These are phyloP conservation scores for Aspergillus luchuensis DNA, from an alignment of 2,329 filamentous ascomycete genomes.

Conservation along the genomic window DNA sequence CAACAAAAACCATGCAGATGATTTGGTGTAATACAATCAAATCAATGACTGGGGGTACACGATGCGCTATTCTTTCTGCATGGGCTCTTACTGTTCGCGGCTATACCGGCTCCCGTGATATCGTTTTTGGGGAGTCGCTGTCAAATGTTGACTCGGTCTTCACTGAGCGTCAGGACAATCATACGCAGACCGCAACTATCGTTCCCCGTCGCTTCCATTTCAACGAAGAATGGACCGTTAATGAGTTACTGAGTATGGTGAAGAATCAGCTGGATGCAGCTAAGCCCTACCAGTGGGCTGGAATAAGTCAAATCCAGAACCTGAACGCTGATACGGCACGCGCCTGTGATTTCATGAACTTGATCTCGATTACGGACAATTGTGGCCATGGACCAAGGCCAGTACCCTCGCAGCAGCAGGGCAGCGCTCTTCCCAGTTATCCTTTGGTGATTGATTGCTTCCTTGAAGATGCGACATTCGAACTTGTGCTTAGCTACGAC, in stretches of 20 bases:
- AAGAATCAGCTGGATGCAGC: constrained; percentile 58
- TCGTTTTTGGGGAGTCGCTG: constrained; percentile 48
- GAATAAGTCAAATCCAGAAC: constrained; percentile 52
- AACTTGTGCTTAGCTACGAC: constrained; percentile 14
- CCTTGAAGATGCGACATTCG: neutral
- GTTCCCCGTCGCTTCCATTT: constrained; percentile 44
- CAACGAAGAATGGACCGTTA: constrained; percentile 34
- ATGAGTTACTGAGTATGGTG: constrained; percentile 55
- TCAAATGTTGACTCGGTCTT: constrained; percentile 42
- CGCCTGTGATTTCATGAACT: constrained; percentile 46
- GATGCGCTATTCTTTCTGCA: constrained; percentile 42
- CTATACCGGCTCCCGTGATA: constrained; percentile 43
- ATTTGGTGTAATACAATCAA: constrained; percentile 19
- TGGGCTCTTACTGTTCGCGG: constrained; percentile 44
- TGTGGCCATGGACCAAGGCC: constrained; percentile 5
- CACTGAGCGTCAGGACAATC: constrained; percentile 29
- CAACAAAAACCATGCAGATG: constrained; percentile 9
- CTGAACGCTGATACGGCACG: constrained; percentile 49
- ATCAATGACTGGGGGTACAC: neutral
- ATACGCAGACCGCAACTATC: constrained; percentile 43
- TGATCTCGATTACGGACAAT: constrained; percentile 35
- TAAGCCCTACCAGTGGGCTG: constrained; percentile 60
- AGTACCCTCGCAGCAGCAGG: neutral
- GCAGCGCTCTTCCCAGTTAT: neutral
- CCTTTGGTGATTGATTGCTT: constrained; percentile 16